phyloP scores from a whole-genome alignment of 2,329 filamentous ascomycete genomes.

The Phyllosticta citribraziliensis region DNA sequence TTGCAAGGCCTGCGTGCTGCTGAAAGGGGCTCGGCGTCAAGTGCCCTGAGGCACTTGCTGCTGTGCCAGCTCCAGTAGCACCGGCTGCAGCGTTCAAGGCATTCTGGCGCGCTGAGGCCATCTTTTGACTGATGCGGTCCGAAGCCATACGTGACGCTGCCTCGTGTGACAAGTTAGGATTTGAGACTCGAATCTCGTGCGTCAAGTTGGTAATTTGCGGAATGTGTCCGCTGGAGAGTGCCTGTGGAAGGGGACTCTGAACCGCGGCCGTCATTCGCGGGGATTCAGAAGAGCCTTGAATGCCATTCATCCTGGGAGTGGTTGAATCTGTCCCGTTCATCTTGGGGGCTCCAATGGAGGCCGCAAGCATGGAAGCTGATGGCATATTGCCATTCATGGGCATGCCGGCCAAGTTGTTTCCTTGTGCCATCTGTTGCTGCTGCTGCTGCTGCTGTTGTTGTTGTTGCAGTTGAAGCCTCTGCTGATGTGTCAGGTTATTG shows the following conservation, averaged over 20 bases:
- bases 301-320: conserved; percentile 3
- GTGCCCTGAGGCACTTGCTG: background rate
- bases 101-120: conserved; percentile 4
- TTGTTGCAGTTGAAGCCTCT: conserved; percentile 12
- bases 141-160: conserved; percentile 5
- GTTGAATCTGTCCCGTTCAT: background rate
- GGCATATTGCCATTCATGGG: conserved; percentile 4
- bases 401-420: conserved; percentile 2
- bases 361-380: background rate
- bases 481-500: conserved; percentile 20
- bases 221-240: conserved; percentile 9
- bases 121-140: conserved; percentile 6
- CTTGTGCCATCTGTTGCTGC: conserved; percentile 8
- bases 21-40: conserved; percentile 8
- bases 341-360: conserved; percentile 2
- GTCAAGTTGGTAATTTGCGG: conserved; percentile 9
- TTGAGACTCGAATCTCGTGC: conserved; percentile 4
- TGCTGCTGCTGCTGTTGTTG: conserved; percentile 9
- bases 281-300: conserved; percentile 4
- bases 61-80: background rate
- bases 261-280: conserved; percentile 3
- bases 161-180: conserved; percentile 1
- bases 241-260: conserved; percentile 2
- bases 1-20: conserved; percentile 6
- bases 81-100: conserved; percentile 26